Conservation (phyloP, 441 rosid species). For the Eutrema salsugineum region DNA sequence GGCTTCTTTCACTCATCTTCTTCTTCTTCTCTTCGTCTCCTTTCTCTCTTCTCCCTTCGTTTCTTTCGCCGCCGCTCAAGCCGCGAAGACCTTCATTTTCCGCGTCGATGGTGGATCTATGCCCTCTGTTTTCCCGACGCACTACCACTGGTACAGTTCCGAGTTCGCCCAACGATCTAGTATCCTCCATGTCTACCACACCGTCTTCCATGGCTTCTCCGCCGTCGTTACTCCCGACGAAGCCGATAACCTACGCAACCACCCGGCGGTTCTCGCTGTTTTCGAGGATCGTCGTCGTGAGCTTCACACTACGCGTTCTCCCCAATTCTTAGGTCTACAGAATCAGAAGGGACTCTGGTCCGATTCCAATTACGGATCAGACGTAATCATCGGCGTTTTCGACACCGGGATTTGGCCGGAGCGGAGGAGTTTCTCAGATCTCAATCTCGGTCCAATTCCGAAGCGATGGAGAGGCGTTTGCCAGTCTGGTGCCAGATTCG, state of each 20-base stretch:
- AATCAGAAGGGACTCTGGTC: constrained; percentile 82
- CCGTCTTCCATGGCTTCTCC: constrained; percentile 88
- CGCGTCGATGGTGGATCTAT: constrained; percentile 61
- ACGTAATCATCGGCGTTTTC: constrained; percentile 64
- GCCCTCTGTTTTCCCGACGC: constrained; percentile 79
- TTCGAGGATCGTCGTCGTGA: constrained; percentile 58
- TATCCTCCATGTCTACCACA: constrained; percentile 77
- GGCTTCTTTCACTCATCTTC: constrained; percentile 30
- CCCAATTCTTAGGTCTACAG: constrained; percentile 77
- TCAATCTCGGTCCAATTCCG: constrained; percentile 70
- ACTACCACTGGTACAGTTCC: constrained; percentile 75
- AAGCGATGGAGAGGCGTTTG: constrained; percentile 69
- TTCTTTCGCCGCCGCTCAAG: constrained; percentile 18
- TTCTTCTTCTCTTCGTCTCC: constrained; percentile 7
- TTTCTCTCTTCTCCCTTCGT: neutral
- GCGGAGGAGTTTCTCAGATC: constrained; percentile 67
- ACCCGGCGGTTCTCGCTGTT: constrained; percentile 63
- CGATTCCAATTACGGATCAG: constrained; percentile 75
- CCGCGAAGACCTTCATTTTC: constrained; percentile 55
- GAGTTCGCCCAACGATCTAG: constrained; percentile 55
- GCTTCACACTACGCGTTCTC: constrained; percentile 83
- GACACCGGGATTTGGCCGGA: constrained; percentile 86
- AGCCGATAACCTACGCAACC: constrained; percentile 42
- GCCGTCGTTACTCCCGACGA: constrained; percentile 43
- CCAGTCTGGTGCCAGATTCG: constrained; percentile 46